A percentile compares a stretch with the other conserved stretches of the same genome.
These are phyloP conservation scores for Diaporthe batatas DNA, from an alignment of 2,329 filamentous ascomycete species.

Conservation along the genomic window DNA sequence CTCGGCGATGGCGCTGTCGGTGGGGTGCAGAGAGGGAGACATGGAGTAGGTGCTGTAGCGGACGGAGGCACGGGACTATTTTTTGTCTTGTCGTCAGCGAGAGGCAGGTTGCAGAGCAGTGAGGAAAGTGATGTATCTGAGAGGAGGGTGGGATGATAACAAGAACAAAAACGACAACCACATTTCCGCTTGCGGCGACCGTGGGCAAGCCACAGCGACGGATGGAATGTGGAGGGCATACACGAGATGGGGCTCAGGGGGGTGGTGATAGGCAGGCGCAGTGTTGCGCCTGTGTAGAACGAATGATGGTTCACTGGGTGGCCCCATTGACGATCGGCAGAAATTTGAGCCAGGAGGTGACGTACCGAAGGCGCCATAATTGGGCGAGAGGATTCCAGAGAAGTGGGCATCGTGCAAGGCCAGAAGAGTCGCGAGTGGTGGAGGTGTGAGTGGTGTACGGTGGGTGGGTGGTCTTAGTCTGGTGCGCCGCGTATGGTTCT, in stretches of 20 bases:
- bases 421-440: constrained; percentile 17
- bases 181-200: neutral
- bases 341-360: constrained; percentile 47
- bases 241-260: constrained; percentile 34
- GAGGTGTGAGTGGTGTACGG: no score
- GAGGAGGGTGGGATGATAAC: neutral
- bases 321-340: constrained; percentile 34
- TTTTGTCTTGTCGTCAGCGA: constrained; percentile 35
- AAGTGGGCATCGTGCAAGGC: constrained; percentile 63
- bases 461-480: neutral
- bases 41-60: constrained; percentile 73
- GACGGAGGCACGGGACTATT: constrained; percentile 65
- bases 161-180: neutral
- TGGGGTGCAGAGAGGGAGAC: constrained; percentile 69
- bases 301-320: constrained; percentile 14
- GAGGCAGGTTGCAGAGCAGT: neutral
- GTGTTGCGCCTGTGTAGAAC: constrained; percentile 24
- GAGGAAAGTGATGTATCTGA: neutral
- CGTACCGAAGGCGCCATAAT: constrained; percentile 75
- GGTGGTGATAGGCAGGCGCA: neutral
- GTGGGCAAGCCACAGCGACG: neutral
- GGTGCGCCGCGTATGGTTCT: constrained; percentile 7
- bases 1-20: constrained; percentile 68
- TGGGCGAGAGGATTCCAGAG: constrained; percentile 71
- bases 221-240: neutral